Conservation (phyloP, 1,284 basidiomycete species). For the Fomitopsis pinicola region DNA sequence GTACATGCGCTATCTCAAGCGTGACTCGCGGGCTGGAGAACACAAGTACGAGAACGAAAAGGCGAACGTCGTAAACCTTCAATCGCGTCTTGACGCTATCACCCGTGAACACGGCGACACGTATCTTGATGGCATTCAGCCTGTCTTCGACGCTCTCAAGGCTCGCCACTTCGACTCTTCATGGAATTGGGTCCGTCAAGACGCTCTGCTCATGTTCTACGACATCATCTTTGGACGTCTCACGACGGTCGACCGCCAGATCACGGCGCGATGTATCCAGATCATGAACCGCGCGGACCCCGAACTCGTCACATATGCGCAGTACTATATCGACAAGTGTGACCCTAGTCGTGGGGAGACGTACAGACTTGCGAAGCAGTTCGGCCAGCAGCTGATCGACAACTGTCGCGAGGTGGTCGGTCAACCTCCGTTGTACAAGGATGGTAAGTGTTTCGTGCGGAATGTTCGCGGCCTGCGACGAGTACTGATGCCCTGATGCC, state of each 20-base stretch:
- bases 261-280: slow-evolving; percentile 95
- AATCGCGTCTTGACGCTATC: slow-evolving; percentile 86
- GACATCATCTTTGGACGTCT: slow-evolving; percentile 95
- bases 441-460: slow-evolving; percentile 49
- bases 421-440: slow-evolving; percentile 88
- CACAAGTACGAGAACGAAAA: slow-evolving; percentile 87
- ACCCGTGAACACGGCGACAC: slow-evolving; percentile 86
- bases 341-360: slow-evolving; percentile 85
- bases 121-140: slow-evolving; percentile 94
- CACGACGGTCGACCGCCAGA: slow-evolving; percentile 89
- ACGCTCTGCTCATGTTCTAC: slow-evolving; percentile 93
- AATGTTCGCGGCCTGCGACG: slow-evolving; percentile 1
- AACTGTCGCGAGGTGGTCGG: slow-evolving; percentile 86
- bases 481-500: not conserved
- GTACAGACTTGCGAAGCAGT: slow-evolving; percentile 93
- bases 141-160: slow-evolving; percentile 91
- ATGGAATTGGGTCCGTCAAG: slow-evolving; percentile 99
- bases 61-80: slow-evolving; percentile 66
- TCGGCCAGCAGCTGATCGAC: slow-evolving; percentile 93
- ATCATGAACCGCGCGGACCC: slow-evolving; percentile 98
- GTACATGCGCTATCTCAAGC: slow-evolving; percentile 93
- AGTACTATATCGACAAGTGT: slow-evolving; percentile 87
- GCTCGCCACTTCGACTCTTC: slow-evolving; percentile 97
- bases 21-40: slow-evolving; percentile 90
- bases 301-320: slow-evolving; percentile 89